Evolutionary conservation across 192 early-diverging fungal species (phyloP).

Genomic region (Podila minutissima): DNA sequence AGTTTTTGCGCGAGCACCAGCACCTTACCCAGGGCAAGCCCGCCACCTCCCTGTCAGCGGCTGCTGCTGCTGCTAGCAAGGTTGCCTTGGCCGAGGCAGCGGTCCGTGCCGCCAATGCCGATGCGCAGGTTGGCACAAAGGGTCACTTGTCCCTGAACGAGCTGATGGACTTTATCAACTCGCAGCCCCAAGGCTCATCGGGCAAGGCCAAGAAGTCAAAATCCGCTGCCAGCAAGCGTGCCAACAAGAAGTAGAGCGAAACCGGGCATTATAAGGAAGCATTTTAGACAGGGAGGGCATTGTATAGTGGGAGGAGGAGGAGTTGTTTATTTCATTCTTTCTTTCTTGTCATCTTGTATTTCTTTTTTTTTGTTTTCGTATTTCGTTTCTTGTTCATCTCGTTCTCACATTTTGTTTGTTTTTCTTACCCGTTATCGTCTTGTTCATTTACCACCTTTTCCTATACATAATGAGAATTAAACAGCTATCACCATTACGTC

Average conservation of each 20-base stretch:
- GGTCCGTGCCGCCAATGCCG: slow-evolving; percentile 42
- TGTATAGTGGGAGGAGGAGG: neutral
- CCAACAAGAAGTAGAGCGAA: slow-evolving; percentile 30
- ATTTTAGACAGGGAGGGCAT: neutral
- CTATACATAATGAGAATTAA: neutral
- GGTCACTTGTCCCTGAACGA: slow-evolving; percentile 83
- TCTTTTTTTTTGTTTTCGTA: slow-evolving; percentile 3
- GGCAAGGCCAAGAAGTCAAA: slow-evolving; percentile 17
- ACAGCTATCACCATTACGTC: too few relatives aligned
- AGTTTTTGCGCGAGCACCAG: slow-evolving; percentile 17
- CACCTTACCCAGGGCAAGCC: slow-evolving; percentile 3
- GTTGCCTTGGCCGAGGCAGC: slow-evolving; percentile 36
- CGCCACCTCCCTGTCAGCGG: slow-evolving; percentile 29
- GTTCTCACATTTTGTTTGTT: neutral
- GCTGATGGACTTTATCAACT: slow-evolving; percentile 76
- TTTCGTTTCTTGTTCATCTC: neutral
- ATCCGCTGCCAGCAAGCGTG: slow-evolving; percentile 21
- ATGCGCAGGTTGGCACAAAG: slow-evolving; percentile 57
- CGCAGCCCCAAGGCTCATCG: slow-evolving; percentile 17
- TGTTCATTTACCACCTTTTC: neutral
- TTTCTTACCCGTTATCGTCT: neutral
- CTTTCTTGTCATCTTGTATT: slow-evolving; percentile 5
- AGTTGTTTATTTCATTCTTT: slow-evolving; percentile 7
- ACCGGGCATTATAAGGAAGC: neutral
- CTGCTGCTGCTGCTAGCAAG: slow-evolving; percentile 53